Evolutionary conservation across 345 rosid genomes (phyloP).

Genomic region (Turnera subulata): DNA sequence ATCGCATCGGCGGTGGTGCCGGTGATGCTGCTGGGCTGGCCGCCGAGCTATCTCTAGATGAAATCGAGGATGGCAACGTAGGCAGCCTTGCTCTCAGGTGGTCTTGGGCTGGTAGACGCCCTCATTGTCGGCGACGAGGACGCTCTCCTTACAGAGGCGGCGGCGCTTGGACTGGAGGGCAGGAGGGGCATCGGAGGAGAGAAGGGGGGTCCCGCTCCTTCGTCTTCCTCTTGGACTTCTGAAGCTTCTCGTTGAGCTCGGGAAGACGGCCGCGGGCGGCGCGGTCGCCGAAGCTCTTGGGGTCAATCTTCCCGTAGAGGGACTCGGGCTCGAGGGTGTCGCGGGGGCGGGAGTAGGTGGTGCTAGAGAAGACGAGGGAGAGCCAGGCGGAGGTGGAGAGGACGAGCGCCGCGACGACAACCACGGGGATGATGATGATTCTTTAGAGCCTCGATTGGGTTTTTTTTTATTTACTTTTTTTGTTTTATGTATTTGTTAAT

Average conservation of each 20-base stretch:
- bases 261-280: constrained; percentile 73
- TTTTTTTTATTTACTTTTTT: no score
- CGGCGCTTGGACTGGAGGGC: constrained; percentile 72
- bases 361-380: constrained; percentile 69
- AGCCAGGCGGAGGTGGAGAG: no score
- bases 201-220: constrained; percentile 67
- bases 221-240: constrained; percentile 81
- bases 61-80: constrained; percentile 85
- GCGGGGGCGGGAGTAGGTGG: constrained; percentile 83
- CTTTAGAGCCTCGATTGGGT: no score
- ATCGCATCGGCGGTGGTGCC: constrained; percentile 92
- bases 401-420: no score
- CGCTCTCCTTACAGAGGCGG: constrained; percentile 73
- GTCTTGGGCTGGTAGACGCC: constrained; percentile 93
- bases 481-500: no score
- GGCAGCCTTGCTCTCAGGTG: constrained; percentile 79
- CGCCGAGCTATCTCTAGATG: constrained; percentile 86
- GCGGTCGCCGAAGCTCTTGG: constrained; percentile 77
- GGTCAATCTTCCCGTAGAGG: constrained; percentile 86
- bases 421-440: no score
- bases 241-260: constrained; percentile 84
- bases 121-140: constrained; percentile 66
- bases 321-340: constrained; percentile 95
- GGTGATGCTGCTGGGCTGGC: constrained; percentile 71
- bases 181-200: constrained; percentile 37